phyloP scores from a whole-genome alignment of 108 stramenopile species.

The Skeletonema potamos region DNA sequence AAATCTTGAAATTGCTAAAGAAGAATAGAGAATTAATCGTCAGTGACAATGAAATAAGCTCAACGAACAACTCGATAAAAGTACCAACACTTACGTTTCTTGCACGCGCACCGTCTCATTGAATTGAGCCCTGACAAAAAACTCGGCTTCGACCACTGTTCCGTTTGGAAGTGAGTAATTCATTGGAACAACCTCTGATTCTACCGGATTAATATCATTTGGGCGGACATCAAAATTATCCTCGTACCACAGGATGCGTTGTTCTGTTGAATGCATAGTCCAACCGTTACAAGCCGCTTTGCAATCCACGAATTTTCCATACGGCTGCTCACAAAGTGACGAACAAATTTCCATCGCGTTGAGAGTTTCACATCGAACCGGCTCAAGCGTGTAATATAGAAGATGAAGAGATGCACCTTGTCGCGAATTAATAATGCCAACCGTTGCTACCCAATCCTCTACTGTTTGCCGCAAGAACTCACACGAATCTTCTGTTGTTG shows the following conservation, averaged over 20 bases:
- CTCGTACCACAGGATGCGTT: neutral
- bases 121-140: slow-evolving; percentile 38
- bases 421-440: slow-evolving; percentile 13
- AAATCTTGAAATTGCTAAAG: slow-evolving; percentile 29
- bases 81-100: slow-evolving; percentile 38
- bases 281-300: neutral
- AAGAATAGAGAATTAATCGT: neutral
- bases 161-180: slow-evolving; percentile 21
- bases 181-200: neutral
- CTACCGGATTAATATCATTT: neutral
- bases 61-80: neutral
- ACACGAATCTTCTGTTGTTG: slow-evolving; percentile 50
- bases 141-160: slow-evolving; percentile 14
- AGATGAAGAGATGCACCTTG: slow-evolving; percentile 32
- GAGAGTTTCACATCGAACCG: slow-evolving; percentile 65
- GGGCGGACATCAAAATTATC: slow-evolving; percentile 12
- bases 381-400: slow-evolving; percentile 60
- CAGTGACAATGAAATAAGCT: neutral
- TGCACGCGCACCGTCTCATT: slow-evolving; percentile 28
- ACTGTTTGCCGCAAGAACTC: slow-evolving; percentile 54
- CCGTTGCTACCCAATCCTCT: slow-evolving; percentile 46
- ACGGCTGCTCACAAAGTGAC: neutral
- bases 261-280: neutral
- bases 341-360: neutral
- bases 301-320: neutral